Base-by-base conservation (phyloP, 1,284 basidiomycete species). In the Ceratobasidium sp. region DNA sequence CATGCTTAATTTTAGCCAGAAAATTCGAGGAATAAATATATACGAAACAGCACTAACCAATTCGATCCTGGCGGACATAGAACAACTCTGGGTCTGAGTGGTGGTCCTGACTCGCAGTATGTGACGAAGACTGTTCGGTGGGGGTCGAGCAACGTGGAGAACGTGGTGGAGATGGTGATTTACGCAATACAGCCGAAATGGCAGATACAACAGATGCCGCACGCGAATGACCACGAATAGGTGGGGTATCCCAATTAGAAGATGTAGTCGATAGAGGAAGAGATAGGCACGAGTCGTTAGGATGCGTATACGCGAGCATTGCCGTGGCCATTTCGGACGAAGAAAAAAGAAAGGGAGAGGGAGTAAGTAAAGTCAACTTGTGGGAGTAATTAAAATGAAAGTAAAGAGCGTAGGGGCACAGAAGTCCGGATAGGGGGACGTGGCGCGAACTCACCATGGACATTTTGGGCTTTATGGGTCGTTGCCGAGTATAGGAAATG, bases 51-150 rank as follows among this genome's bases (percentile, higher is more conserved):
- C 9, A 61, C 59, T 52, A 81, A 97, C 96, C 96, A 83, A 99
- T 98, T 83, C 96, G 91, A 85, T 97, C 94, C 87, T 99, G 97
- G 84, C 94, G 95, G 81, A 98, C 96, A 84, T 98, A 99, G 83
- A 96, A 91, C 80, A 96, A 94, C 85, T 97, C 96, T 79, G 96
- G 96, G 88, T 98, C 96, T 83, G 84, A 83, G 74, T 84, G 83
- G 40, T 82, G 79, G n/a, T 78, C 78, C 75, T 80, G 75, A 33
- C 42, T 57, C 13, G 54, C 68, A 23, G 68, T 23, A 26, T 62
- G 62, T 10, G 62, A 57, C 23, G 65, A 61, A 3, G 75, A 67
- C 61, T 65, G 64, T n/a, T 54, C 46, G 26, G 46, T 42, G 20
- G 65, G 44, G 15, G 59, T 54, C 40, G 75, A 12, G 28, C n/a